phyloP scores from a whole-genome alignment of 2,329 filamentous ascomycete species.

The Stachybotrys elegans region DNA sequence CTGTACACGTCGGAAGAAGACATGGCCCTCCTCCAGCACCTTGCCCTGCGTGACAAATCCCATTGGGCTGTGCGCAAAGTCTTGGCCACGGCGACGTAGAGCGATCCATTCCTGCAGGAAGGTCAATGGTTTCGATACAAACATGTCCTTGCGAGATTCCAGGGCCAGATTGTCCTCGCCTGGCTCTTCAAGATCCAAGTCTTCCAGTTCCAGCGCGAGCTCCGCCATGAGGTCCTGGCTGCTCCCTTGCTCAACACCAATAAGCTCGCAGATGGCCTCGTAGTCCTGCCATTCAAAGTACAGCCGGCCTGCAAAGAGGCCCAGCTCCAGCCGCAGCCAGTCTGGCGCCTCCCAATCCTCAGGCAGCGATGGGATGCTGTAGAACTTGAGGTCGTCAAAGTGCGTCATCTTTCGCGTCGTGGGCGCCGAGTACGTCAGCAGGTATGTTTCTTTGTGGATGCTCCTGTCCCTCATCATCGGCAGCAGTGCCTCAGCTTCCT shows the following conservation, averaged over 20 bases:
- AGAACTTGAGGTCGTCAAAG: slow-evolving; percentile 52
- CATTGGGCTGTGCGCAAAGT: slow-evolving; percentile 56
- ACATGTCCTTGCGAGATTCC: slow-evolving; percentile 2
- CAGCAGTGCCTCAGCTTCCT: slow-evolving; percentile 55
- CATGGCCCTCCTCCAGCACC: slow-evolving; percentile 37
- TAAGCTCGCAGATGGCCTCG: slow-evolving; percentile 21
- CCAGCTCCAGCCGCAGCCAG: slow-evolving; percentile 54
- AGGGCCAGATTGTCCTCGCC: not conserved
- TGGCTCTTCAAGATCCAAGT: not conserved
- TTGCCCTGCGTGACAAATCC: slow-evolving; percentile 51
- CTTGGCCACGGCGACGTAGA: slow-evolving; percentile 47
- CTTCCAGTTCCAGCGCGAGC: not conserved
- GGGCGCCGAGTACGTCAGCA: slow-evolving; percentile 55
- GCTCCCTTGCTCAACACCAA: slow-evolving; percentile 20
- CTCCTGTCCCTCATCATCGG: slow-evolving; percentile 28
- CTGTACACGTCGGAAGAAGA: slow-evolving; percentile 39
- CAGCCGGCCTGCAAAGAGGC: slow-evolving; percentile 54
- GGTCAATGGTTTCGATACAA: slow-evolving; percentile 25
- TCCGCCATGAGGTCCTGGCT: not conserved
- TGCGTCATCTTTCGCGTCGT: slow-evolving; percentile 42
- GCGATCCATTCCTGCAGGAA: slow-evolving; percentile 56
- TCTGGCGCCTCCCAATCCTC: slow-evolving; percentile 36
- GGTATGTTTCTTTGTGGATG: slow-evolving; percentile 9
- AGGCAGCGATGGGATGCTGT: slow-evolving; percentile 45
- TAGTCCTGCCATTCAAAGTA: slow-evolving; percentile 53